Evolutionary conservation across 139 green algal species (phyloP).

Genomic region (Raphidocelis subcapitata): DNA sequence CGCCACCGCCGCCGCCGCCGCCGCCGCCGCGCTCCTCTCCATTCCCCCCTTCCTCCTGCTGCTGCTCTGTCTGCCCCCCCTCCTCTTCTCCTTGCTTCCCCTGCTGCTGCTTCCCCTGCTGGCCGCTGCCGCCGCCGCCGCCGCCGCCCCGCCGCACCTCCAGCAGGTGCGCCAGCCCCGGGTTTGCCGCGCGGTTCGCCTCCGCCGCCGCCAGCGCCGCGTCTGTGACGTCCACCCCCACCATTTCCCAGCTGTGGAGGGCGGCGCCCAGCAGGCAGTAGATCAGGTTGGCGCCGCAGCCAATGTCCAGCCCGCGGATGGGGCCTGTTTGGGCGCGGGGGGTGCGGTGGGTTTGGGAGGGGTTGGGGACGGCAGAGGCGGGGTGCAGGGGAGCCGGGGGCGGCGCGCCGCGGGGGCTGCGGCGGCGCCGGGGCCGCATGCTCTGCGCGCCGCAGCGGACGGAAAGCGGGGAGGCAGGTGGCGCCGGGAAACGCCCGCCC

Average conservation of each 20-base stretch:
- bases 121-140: constrained; percentile 5
- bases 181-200: constrained; percentile 64
- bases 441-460: too few relatives aligned
- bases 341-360: neutral
- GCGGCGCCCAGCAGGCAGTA: constrained; percentile 91
- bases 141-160: constrained; percentile 46
- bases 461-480: too few relatives aligned
- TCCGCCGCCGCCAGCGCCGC: constrained; percentile 31
- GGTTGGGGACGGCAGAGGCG: too few relatives aligned
- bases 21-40: neutral
- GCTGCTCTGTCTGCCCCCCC: neutral
- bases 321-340: too few relatives aligned
- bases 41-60: neutral
- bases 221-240: constrained; percentile 78
- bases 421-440: too few relatives aligned
- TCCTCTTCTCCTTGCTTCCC: neutral
- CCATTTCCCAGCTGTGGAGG: constrained; percentile 81
- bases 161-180: constrained; percentile 61
- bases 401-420: neutral
- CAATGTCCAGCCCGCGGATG: constrained; percentile 81
- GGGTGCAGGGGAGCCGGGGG: neutral
- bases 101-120: too few relatives aligned
- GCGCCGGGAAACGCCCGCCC: too few relatives aligned
- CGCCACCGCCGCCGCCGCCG: neutral
- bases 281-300: constrained; percentile 92